Base-by-base conservation (phyloP, 345 rosid genomes). In the Melaleuca quinquenervia region DNA sequence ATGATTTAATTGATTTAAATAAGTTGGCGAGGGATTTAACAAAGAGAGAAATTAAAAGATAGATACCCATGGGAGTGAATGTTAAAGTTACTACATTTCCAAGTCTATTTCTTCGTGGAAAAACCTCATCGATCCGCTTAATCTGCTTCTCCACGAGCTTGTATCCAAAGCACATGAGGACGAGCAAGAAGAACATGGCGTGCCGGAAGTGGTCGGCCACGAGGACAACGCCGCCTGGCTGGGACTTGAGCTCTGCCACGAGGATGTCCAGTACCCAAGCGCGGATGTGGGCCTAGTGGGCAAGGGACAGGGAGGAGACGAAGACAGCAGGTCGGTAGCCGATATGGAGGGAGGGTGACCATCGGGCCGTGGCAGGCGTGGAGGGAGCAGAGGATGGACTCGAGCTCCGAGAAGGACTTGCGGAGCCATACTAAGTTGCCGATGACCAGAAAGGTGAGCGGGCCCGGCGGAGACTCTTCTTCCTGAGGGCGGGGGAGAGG, bases 211-310 rank as follows among this genome's bases (percentile, higher is more conserved):
- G 44, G 75, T 29, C 75, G 44, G 29, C 11, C 11, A 15, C 44
- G 75, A 41, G 41, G 75, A 62, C 44, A 20, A 3, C 11, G 75
- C 44, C 75, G 8, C 75, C 75, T 29, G 75, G 75, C 75, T 62
- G 75, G 75, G 44, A 29, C 44, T 15, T 62, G 20, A 62, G 75
- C 44, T 62, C 75, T 8, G 44, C 41, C 75, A 7, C 6, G 21
- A 85, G 83, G 41, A 75, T 85, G 51, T 58, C 45, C 50, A 85
- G 86, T 26, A 85, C 83, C 86, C 83, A 16, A 32, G 50, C 48
- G 64, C 41, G 86, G 83, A 85, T 24, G 52, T 76, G 83, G 53
- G 86, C 86, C 83, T 85, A 36, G 86, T 85, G 83, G 83, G 83
- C 86, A 15, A 85, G 70, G 36, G 74, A 50, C 7, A 13, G 86